Percentiles rank a stretch among this genome's conserved stretches.
These are phyloP conservation scores for Hypoxylon fragiforme DNA, from an alignment of 495 filamentous ascomycete species.

Conservation along the genomic window DNA sequence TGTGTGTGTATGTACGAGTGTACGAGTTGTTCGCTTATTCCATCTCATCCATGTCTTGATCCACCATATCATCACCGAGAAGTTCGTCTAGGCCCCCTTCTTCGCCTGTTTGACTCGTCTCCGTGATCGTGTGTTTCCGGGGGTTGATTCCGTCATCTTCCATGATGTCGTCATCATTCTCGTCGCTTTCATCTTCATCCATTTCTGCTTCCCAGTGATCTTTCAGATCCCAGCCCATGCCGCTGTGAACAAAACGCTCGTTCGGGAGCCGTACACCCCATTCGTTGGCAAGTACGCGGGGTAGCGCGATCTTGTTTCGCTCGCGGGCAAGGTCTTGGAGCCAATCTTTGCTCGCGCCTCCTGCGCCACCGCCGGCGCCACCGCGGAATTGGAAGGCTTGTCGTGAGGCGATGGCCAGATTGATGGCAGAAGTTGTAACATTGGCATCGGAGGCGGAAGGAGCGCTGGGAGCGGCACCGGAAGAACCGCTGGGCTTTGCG, in stretches of 20 bases:
- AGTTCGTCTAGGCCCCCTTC: conserved; percentile 60
- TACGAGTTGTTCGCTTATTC: too few relatives aligned
- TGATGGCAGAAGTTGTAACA: conserved; percentile 50
- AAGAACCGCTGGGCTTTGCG: conserved; percentile 47
- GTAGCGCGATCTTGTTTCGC: conserved; percentile 78
- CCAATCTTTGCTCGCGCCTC: conserved; percentile 78
- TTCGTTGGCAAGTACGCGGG: conserved; percentile 68
- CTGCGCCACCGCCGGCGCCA: conserved; percentile 40
- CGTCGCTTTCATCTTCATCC: conserved; percentile 57
- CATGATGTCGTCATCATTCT: conserved; percentile 49
- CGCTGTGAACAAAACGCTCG: conserved; percentile 89
- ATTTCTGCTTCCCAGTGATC: conserved; percentile 68
- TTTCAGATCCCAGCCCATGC: conserved; percentile 78
- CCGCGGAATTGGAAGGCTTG: conserved; percentile 57
- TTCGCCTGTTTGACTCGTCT: too few relatives aligned
- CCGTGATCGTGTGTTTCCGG: too few relatives aligned
- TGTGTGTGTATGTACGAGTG: too few relatives aligned
- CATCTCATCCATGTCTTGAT: conserved; percentile 41
- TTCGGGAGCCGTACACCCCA: conserved; percentile 84
- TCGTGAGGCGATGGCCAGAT: conserved; percentile 53
- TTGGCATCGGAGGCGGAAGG: conserved; percentile 46
- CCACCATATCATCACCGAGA: conserved; percentile 48
- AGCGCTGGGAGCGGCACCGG: conserved; percentile 51
- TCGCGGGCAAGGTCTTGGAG: conserved; percentile 80
- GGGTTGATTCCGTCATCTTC: conserved; percentile 51